A percentile compares a stretch with the other conserved stretches of the same genome.
phyloP scores from a whole-genome alignment of 768 basidiomycete species.

The Tulasnella sp. region DNA sequence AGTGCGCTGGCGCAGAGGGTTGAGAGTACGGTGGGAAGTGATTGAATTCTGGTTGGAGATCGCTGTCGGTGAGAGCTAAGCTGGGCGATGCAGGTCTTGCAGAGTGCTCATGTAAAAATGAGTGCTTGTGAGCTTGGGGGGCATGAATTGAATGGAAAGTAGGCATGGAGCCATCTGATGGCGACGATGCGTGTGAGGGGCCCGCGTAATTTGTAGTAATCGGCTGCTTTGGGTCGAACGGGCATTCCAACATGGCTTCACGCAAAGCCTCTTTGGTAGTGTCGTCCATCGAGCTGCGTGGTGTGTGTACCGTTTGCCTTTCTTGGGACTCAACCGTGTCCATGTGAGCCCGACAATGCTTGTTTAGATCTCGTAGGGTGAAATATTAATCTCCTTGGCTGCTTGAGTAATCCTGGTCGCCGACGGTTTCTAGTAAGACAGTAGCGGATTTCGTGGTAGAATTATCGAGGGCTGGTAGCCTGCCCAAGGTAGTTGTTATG shows the following conservation, averaged over 20 bases:
- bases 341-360: not conserved
- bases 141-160: conserved; percentile 3
- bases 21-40: conserved; percentile 32
- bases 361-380: not conserved
- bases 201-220: not conserved
- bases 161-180: not conserved
- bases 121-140: conserved; percentile 12
- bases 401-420: not conserved
- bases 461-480: not conserved
- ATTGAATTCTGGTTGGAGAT: conserved; percentile 27
- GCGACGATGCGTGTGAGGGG: not conserved
- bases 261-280: conserved; percentile 11
- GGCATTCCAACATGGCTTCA: conserved; percentile 26
- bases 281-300: not conserved
- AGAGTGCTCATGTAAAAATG: conserved; percentile 43
- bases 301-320: not conserved
- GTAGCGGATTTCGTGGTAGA: not conserved
- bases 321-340: not conserved
- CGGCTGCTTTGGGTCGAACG: conserved; percentile 20
- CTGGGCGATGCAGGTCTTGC: conserved; percentile 61
- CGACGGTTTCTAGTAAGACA: not conserved
- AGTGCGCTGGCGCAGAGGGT: conserved; percentile 34
- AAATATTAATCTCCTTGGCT: not conserved
- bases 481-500: not conserved
- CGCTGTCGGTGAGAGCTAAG: conserved; percentile 50